Base-by-base conservation (phyloP, 2,329 filamentous ascomycete genomes). In the Periglandula ipomoeae region DNA sequence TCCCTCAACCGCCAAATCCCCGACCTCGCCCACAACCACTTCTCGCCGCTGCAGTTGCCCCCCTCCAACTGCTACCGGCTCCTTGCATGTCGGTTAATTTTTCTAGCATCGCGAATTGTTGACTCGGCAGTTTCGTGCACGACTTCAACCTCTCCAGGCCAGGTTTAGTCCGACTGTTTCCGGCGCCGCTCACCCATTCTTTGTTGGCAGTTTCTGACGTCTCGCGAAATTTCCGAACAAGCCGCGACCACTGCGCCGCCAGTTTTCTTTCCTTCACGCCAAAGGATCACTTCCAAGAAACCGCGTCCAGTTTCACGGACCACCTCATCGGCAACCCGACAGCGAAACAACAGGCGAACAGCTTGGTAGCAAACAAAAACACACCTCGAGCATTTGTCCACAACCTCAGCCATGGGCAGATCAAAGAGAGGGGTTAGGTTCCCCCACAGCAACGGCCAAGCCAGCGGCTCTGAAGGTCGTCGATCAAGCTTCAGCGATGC, bases 401-500 rank as follows among this genome's bases (percentile, higher is more conserved):
- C 50, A 34, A 23, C 30, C 8, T 46, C 42, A 46, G 43, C 22
- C 53, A 69, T 70, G 65, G 61, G 59, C 46, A 62, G 65, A 53
- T 61, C 66, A 54, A 68, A 66, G 63, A 72, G 75, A 62, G 76
- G 75, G 59, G 76, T 79, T 52, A 72, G 74, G 55, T 79, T 79
- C 64, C 74, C 74, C 56, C 69, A 71, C 58, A 61, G 65, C 55
- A 76, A 78, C 53, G 71, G 71, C 50, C 64, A 69, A 47, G 57
- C 55, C 52, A 61, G 59, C 50, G 61, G 61, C 50, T 57, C 62
- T 52, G 74, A 85, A 11, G 75, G 79, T 45, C 75, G 81, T 57
- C 81, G 84, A 58, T 76, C 78, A 50, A 87, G 83, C 73, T 81
- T 87, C 67, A 86, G 84, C 56, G 84, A 87, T 56, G 74, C 74